Base-by-base conservation (phyloP, 768 basidiomycete genomes). In the Aureoboletus auriporus region DNA sequence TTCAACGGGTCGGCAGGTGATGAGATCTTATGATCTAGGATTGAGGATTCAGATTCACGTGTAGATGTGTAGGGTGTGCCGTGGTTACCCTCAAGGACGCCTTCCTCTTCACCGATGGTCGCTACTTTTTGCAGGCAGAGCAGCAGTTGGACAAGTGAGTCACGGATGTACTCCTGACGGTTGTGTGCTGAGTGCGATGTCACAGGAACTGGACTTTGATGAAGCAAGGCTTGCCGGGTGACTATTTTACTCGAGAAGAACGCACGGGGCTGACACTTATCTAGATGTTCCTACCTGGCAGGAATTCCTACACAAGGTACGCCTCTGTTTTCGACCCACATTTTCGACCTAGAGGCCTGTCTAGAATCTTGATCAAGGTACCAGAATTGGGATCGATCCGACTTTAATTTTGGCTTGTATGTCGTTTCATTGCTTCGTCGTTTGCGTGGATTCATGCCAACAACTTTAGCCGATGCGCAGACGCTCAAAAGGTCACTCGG, bases 1-100 rank as follows among this genome's bases (percentile, higher is more conserved):
- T 99, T 97, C 71, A 90, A 79, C 49, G 96, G 96, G 23, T 95
- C 92, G 34, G 94, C 95, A 60, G 93, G 93, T 82, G 53, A 57
- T 7, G 2, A 17, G 36, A 23, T 23, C 20, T 23, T 33, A 6
- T 37, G 12, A 45, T 34, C 49, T 26, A 17, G 14, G 31, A 9
- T 20, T 20, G 28, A 33, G 14, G 10, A 34, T 34, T 3, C 9
- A 28, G 14, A 8, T 51, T 62, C 44, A 60, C 44, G n/a, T 20
- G 7, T 20, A 20, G n/a, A 39, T 49, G 5, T 28, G 17, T 55
- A 85, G 89, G 90, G 39, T 86, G 82, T 50, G 93, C 91, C 3
- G 64, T 94, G 37, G 73, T 95, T 20, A 89, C 89, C 0, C 61
- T 69, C 40, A 72, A 83, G 27, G 71, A 81, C 5, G 94, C 93